A percentile compares a stretch with the other conserved stretches of the same genome.
These are phyloP conservation scores for Bryoglossum gracile DNA, from an alignment of 495 filamentous ascomycete species.

Conservation along the genomic window DNA sequence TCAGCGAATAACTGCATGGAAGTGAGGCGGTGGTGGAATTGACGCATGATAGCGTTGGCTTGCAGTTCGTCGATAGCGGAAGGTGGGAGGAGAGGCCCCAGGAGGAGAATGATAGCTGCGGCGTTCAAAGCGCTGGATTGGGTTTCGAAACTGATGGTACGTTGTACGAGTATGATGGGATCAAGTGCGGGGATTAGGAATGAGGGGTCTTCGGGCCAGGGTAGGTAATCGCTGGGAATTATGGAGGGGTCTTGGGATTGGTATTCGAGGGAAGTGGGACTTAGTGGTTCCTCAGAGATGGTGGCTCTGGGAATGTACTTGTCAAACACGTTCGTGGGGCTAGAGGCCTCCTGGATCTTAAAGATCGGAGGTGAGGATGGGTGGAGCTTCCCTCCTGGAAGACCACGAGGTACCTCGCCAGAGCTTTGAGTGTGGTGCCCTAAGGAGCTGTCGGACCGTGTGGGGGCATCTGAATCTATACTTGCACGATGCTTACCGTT, in stretches of 20 bases:
- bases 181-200: slow-evolving; percentile 36
- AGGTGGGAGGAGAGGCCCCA: slow-evolving; percentile 42
- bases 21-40: slow-evolving; percentile 59
- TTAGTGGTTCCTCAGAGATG: neutral
- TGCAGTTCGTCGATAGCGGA: slow-evolving; percentile 41
- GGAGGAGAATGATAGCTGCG: slow-evolving; percentile 42
- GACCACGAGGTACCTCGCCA: neutral
- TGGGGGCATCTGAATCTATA: slow-evolving; percentile 15
- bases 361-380: slow-evolving; percentile 12
- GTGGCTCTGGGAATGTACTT: neutral
- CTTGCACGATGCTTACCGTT: slow-evolving; percentile 10
- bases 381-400: neutral
- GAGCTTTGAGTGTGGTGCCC: slow-evolving; percentile 1
- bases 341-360: slow-evolving; percentile 21
- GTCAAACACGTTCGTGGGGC: neutral
- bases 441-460: slow-evolving; percentile 9
- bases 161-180: slow-evolving; percentile 40
- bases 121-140: slow-evolving; percentile 40
- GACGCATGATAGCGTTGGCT: slow-evolving; percentile 48
- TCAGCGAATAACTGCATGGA: slow-evolving; percentile 57
- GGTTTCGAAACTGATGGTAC: slow-evolving; percentile 40
- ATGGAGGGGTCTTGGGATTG: slow-evolving; percentile 27
- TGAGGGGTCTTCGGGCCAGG: slow-evolving; percentile 38
- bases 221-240: slow-evolving; percentile 43
- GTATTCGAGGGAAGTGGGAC: neutral